Conservation (phyloP, 768 basidiomycete species). For the Leccinum subgranulosum region DNA sequence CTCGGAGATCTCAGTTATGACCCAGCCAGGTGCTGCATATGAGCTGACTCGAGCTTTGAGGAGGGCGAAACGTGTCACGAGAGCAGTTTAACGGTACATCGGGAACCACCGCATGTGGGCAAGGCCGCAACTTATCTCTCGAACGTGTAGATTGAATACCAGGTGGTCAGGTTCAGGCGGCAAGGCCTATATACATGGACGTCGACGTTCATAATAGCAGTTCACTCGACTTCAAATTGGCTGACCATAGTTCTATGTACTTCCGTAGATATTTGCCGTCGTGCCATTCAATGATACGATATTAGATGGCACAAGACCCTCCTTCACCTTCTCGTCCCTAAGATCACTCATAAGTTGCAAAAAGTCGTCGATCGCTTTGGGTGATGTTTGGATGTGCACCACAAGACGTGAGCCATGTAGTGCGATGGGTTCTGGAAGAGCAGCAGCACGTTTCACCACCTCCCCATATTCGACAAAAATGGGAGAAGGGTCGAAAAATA, state of each 20-base stretch:
- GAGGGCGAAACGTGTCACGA: background rate
- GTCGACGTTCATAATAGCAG: no score
- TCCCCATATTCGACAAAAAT: constrained; percentile 68
- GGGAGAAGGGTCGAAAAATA: constrained; percentile 77
- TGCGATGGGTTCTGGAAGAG: constrained; percentile 65
- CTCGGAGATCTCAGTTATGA: background rate
- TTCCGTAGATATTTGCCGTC: constrained; percentile 9
- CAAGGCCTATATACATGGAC: no score
- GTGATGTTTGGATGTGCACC: constrained; percentile 82
- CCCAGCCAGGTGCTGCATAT: background rate
- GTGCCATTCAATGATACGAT: background rate
- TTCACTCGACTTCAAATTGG: no score
- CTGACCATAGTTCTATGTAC: background rate
- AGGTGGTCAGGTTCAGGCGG: no score
- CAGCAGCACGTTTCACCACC: constrained; percentile 57
- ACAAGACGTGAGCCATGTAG: constrained; percentile 78
- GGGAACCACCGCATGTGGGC: no score
- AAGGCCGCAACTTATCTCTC: no score
- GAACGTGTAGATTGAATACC: no score
- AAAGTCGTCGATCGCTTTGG: constrained; percentile 79
- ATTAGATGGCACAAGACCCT: constrained; percentile 37
- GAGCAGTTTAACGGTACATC: no score
- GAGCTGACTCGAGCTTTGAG: background rate
- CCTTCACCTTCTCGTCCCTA: constrained; percentile 62
- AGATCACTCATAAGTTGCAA: constrained; percentile 58